Evolutionary conservation across 2,329 filamentous ascomycete species (phyloP).

Genomic region (Verticillium isaacii): DNA sequence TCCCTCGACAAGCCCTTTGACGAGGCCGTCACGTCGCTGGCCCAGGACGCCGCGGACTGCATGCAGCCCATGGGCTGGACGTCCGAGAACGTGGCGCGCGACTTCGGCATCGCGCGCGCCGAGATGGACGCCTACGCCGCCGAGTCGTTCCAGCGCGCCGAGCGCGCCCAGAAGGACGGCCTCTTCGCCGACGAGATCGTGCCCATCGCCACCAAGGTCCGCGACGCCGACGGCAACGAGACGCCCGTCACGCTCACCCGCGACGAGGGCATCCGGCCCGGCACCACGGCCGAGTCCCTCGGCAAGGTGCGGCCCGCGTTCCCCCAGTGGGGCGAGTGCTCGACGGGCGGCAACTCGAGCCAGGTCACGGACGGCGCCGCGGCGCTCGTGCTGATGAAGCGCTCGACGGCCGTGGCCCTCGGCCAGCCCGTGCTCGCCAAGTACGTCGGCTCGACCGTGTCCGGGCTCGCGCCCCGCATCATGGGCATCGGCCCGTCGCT

Average conservation of each 20-base stretch:
- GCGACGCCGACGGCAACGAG: constrained; percentile 75
- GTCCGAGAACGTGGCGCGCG: constrained; percentile 87
- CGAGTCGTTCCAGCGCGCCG: constrained; percentile 82
- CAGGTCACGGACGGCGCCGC: constrained; percentile 95
- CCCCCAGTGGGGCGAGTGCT: constrained; percentile 79
- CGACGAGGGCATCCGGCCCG: constrained; percentile 88
- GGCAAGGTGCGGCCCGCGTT: constrained; percentile 87
- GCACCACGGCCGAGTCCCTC: constrained; percentile 80
- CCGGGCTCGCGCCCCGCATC: constrained; percentile 85
- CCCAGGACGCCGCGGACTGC: constrained; percentile 78
- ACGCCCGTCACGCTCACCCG: constrained; percentile 74
- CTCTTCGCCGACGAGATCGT: constrained; percentile 93
- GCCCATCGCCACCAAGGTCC: constrained; percentile 76
- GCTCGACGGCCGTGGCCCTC: constrained; percentile 79
- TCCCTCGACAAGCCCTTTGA: constrained; percentile 69
- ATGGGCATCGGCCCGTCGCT: constrained; percentile 89
- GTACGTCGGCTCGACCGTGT: constrained; percentile 86
- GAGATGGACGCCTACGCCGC: constrained; percentile 81
- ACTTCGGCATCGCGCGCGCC: constrained; percentile 80
- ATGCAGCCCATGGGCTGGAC: constrained; percentile 98
- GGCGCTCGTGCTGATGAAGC: constrained; percentile 89
- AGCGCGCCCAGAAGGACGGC: constrained; percentile 84
- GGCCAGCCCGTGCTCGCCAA: constrained; percentile 92
- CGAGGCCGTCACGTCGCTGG: constrained; percentile 63
- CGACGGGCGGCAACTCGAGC: constrained; percentile 88